These are phyloP conservation scores for Hondaea fermentalgiana DNA, from an alignment of 108 stramenopile species.

Conservation along the genomic window DNA sequence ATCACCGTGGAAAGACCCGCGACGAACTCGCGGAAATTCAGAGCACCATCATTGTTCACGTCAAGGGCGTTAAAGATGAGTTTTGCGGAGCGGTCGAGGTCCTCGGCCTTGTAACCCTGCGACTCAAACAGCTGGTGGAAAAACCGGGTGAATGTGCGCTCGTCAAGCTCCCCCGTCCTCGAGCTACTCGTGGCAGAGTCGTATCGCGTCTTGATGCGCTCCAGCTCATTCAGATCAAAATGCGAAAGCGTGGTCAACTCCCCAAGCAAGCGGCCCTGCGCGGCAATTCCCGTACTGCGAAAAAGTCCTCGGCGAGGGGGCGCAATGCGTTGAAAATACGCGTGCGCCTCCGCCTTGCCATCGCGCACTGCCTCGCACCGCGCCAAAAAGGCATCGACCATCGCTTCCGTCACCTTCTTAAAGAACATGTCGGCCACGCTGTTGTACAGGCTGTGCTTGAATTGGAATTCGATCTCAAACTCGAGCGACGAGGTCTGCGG, in stretches of 20 bases:
- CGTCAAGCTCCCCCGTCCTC: background rate
- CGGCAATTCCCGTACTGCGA: background rate
- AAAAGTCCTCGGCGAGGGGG: background rate
- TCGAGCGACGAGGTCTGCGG: background rate
- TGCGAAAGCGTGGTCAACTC: conserved; percentile 4
- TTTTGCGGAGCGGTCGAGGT: background rate
- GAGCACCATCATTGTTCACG: background rate
- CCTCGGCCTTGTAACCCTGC: background rate
- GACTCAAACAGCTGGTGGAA: background rate
- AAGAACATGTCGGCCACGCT: conserved; percentile 17
- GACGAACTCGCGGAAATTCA: background rate
- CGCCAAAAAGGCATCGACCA: conserved; percentile 1
- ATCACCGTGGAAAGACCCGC: conserved; percentile 5
- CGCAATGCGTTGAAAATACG: background rate
- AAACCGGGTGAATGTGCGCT: background rate
- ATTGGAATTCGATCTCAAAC: background rate
- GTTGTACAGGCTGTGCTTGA: background rate
- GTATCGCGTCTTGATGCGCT: background rate
- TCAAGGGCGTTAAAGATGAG: background rate
- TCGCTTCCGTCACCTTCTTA: background rate
- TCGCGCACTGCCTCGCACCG: background rate
- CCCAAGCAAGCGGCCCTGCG: background rate
- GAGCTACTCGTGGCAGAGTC: background rate
- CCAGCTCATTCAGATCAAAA: background rate
- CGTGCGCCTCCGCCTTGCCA: background rate